phyloP scores from a whole-genome alignment of 164 flowering plant genomes.

The Amborella trichopoda region DNA sequence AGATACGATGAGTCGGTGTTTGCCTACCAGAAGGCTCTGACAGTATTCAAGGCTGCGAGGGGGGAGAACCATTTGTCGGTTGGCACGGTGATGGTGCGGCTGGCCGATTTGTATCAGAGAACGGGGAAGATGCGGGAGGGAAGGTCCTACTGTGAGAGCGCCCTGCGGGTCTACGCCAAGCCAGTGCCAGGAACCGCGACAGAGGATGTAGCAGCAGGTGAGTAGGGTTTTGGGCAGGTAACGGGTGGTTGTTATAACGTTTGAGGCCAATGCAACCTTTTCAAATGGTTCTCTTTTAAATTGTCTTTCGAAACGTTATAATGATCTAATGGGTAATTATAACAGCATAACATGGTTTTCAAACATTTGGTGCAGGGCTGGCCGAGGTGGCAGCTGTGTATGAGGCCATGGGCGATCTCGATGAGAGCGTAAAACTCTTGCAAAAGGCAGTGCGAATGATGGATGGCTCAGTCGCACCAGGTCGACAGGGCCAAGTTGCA shows the following conservation, averaged over 20 bases:
- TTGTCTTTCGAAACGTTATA: too few species aligned
- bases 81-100: conserved; percentile 84
- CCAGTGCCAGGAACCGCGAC: conserved; percentile 93
- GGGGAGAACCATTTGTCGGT: conserved; percentile 91
- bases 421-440: conserved; percentile 81
- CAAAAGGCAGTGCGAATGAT: conserved; percentile 78
- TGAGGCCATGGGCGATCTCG: conserved; percentile 88
- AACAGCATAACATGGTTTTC: too few species aligned
- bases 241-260: too few species aligned
- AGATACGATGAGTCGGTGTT: conserved; percentile 96
- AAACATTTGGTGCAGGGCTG: too few species aligned
- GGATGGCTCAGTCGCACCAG: conserved; percentile 90
- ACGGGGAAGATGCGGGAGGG: conserved; percentile 94
- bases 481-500: conserved; percentile 80
- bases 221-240: too few species aligned
- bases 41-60: conserved; percentile 82
- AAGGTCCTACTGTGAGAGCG: conserved; percentile 88
- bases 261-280: too few species aligned
- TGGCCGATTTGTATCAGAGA: conserved; percentile 80
- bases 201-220: not conserved
- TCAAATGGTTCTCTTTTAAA: too few species aligned
- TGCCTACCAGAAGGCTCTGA: conserved; percentile 96
- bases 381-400: conserved; percentile 82
- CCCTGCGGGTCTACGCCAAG: conserved; percentile 74
- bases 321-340: too few species aligned